phyloP scores from a whole-genome alignment of 495 filamentous ascomycete genomes.

The Penicillium riverlandense region DNA sequence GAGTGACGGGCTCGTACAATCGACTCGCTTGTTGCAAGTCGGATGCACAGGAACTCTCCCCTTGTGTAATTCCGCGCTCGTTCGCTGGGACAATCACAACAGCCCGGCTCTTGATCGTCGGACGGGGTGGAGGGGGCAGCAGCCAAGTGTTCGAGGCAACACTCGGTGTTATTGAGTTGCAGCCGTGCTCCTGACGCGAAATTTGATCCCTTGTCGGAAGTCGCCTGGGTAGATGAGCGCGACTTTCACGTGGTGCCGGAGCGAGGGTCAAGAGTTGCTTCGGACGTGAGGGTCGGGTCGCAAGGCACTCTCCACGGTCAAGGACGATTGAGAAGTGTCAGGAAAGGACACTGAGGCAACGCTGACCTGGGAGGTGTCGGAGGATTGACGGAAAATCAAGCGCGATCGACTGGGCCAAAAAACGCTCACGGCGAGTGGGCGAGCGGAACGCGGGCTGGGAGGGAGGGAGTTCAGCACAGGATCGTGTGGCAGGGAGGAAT shows the following conservation, averaged over 20 bases:
- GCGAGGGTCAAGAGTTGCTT: slow-evolving; percentile 3
- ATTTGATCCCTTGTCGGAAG: background rate
- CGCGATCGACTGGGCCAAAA: background rate
- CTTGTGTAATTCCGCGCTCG: background rate
- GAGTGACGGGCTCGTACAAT: background rate
- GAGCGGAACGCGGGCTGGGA: no score
- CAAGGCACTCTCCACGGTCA: background rate
- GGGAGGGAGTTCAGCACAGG: no score
- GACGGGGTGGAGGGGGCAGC: slow-evolving; percentile 5
- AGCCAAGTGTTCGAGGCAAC: slow-evolving; percentile 1
- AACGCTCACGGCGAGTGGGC: background rate
- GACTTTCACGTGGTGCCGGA: background rate
- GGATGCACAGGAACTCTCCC: slow-evolving; percentile 5
- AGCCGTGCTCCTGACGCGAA: slow-evolving; percentile 1
- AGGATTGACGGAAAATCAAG: background rate
- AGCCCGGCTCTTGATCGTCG: background rate
- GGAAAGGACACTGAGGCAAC: background rate
- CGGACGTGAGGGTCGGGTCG: background rate
- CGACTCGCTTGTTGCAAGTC: background rate
- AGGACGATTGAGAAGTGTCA: background rate
- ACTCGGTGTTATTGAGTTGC: background rate
- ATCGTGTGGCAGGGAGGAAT: slow-evolving; percentile 10
- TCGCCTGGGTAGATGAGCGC: background rate
- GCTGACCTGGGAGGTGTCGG: background rate
- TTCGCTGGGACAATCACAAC: background rate